Conservation (phyloP, 768 basidiomycete genomes). For the Termitomyces sp. region DNA sequence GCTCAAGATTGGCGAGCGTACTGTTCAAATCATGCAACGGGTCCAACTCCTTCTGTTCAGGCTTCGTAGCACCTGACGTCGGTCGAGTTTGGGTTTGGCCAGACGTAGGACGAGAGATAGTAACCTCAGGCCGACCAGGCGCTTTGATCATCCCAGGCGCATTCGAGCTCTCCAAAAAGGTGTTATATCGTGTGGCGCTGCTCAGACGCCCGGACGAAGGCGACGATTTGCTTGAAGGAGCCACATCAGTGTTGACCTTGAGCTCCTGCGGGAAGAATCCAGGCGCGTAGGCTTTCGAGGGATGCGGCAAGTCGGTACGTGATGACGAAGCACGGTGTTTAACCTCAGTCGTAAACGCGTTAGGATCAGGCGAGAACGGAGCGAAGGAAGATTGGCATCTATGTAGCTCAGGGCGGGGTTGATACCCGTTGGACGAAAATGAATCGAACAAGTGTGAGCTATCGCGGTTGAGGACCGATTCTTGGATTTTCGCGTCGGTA, state of each 20-base stretch:
- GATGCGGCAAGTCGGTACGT: constrained; percentile 45
- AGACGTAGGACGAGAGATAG: constrained; percentile 52
- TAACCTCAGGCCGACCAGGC: constrained; percentile 39
- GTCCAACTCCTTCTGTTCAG: constrained; percentile 42
- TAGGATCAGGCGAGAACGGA: constrained; percentile 79
- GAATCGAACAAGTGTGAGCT: constrained; percentile 16
- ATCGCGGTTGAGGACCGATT: constrained; percentile 20
- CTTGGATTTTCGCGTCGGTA: constrained; percentile 18
- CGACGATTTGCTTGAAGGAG: constrained; percentile 34
- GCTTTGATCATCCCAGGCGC: constrained; percentile 37
- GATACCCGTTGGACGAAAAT: constrained; percentile 19
- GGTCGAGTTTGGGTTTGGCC: constrained; percentile 36
- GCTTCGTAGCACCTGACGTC: constrained; percentile 16
- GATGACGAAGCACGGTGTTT: constrained; percentile 34
- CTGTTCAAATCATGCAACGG: constrained; percentile 69
- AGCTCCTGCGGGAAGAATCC: constrained; percentile 47
- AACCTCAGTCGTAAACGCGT: constrained; percentile 36
- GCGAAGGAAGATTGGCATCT: constrained; percentile 51
- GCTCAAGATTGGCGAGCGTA: constrained; percentile 70
- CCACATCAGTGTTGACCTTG: constrained; percentile 24
- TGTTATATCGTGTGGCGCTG: constrained; percentile 42
- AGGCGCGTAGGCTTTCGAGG: constrained; percentile 48
- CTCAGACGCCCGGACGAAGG: constrained; percentile 42
- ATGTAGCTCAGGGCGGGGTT: constrained; percentile 31
- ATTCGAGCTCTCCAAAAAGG: constrained; percentile 42